These are phyloP conservation scores for Leccinum uliginosum DNA, from an alignment of 768 basidiomycete genomes.

Conservation along the genomic window DNA sequence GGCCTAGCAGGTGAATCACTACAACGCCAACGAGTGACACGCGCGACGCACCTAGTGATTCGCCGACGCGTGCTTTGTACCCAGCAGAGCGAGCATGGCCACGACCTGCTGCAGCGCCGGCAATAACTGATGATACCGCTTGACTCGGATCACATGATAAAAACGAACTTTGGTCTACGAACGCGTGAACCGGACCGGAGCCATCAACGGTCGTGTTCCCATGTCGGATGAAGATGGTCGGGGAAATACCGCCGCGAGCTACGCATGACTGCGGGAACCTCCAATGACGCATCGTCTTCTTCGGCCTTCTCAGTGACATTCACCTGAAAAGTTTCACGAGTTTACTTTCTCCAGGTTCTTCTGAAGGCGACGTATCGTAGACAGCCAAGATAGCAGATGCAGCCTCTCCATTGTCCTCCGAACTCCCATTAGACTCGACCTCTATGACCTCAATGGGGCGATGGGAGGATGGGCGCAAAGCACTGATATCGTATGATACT, in stretches of 20 bases:
- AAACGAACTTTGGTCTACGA: no score
- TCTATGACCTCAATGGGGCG: constrained; percentile 9
- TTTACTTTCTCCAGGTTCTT: constrained; percentile 3
- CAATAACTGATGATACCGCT: no score
- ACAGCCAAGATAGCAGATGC: constrained; percentile 19
- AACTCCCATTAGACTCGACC: constrained; percentile 6
- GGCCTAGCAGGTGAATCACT: no score
- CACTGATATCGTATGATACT: constrained; percentile 13
- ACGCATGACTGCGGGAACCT: background rate
- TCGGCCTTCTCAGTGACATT: background rate
- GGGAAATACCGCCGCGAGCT: background rate
- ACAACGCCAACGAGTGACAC: no score
- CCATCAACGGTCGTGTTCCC: constrained; percentile 6
- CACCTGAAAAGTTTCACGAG: constrained; percentile 3
- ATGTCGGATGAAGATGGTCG: constrained; percentile 7
- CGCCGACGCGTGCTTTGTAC: no score
- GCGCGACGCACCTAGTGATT: no score
- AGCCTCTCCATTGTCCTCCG: constrained; percentile 19
- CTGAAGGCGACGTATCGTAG: constrained; percentile 13
- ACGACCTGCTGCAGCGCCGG: no score
- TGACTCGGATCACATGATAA: no score
- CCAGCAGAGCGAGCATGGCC: no score
- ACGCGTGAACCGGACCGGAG: no score
- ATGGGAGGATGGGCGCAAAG: constrained; percentile 6
- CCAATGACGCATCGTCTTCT: background rate